Evolutionary conservation across 225 moss, liverwort and hornwort genomes (phyloP).

Genomic region (Thuidium tamariscinum): DNA sequence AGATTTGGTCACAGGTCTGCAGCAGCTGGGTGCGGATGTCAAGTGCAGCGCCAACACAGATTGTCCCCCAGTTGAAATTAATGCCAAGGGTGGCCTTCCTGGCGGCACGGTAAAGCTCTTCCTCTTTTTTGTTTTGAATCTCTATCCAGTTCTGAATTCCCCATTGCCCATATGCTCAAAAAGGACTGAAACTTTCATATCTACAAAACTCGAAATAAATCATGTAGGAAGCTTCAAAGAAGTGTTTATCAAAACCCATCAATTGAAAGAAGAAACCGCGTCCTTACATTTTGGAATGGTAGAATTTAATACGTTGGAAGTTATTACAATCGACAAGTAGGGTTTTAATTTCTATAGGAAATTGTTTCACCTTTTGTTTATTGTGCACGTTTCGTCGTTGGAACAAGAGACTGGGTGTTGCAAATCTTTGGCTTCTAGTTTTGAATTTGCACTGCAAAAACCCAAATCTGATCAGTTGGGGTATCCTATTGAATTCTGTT

Average conservation of each 20-base stretch:
- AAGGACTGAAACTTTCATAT: neutral
- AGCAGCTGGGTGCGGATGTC: slow-evolving; percentile 61
- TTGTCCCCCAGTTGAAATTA: slow-evolving; percentile 80
- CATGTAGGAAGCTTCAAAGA: neutral
- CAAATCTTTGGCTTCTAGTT: neutral
- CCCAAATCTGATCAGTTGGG: neutral
- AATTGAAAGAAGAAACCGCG: no score
- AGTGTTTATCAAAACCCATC: no score
- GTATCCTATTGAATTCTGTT: neutral
- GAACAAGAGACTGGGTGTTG: neutral
- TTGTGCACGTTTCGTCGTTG: no score
- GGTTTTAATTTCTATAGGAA: neutral
- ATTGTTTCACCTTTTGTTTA: neutral
- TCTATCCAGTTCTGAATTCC: neutral
- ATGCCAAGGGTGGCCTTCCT: slow-evolving; percentile 74
- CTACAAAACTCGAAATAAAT: neutral
- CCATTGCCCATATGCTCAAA: neutral
- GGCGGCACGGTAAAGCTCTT: slow-evolving; percentile 63
- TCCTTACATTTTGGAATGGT: neutral
- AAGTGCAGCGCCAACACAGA: slow-evolving; percentile 46
- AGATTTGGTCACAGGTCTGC: slow-evolving; percentile 76
- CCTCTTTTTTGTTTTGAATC: no score
- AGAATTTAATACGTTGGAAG: neutral
- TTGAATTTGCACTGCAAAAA: neutral
- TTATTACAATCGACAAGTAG: neutral